A percentile compares a stretch with the other conserved stretches of the same genome.
Evolutionary conservation across 2,329 filamentous ascomycete genomes (phyloP).

Genomic region (Aspergillus hiratsukae): DNA sequence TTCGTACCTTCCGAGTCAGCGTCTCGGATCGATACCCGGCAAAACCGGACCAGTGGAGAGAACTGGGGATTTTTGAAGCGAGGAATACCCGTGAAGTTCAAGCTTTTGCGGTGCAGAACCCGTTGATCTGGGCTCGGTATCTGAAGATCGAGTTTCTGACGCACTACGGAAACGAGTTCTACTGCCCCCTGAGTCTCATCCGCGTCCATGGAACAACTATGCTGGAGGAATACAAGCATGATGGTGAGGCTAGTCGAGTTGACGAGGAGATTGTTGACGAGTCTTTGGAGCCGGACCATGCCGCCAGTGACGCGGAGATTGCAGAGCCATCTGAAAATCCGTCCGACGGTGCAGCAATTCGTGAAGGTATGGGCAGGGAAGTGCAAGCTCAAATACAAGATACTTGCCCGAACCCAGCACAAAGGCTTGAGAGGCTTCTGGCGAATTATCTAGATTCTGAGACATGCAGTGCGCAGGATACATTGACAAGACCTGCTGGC

Average conservation of each 20-base stretch:
- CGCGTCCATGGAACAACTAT: conserved; percentile 90
- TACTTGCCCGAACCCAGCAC: conserved; percentile 15
- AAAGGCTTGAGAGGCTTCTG: conserved; percentile 12
- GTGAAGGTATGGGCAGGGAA: conserved; percentile 23
- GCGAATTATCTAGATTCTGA: conserved; percentile 2
- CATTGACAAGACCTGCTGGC: conserved; percentile 2
- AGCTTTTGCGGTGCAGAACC: conserved; percentile 88
- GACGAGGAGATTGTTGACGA: conserved; percentile 61
- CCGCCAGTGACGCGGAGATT: conserved; percentile 10
- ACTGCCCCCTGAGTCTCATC: conserved; percentile 86
- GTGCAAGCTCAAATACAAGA: conserved; percentile 2
- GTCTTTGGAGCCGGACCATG: conserved; percentile 22
- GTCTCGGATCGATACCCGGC: conserved; percentile 94
- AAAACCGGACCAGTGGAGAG: conserved; percentile 86
- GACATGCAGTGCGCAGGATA: conserved; percentile 17
- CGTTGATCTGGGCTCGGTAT: conserved; percentile 93
- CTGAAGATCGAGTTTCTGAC: conserved; percentile 84
- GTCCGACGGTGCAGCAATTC: neutral
- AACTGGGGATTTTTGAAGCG: conserved; percentile 82
- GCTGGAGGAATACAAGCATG: conserved; percentile 89
- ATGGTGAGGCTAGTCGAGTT: conserved; percentile 62
- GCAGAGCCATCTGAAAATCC: conserved; percentile 14
- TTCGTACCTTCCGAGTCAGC: conserved; percentile 83
- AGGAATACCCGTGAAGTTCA: conserved; percentile 91
- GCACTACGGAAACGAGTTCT: conserved; percentile 95